These are phyloP conservation scores for Copromyces sp. DNA, from an alignment of 495 filamentous ascomycete genomes.

Conservation along the genomic window DNA sequence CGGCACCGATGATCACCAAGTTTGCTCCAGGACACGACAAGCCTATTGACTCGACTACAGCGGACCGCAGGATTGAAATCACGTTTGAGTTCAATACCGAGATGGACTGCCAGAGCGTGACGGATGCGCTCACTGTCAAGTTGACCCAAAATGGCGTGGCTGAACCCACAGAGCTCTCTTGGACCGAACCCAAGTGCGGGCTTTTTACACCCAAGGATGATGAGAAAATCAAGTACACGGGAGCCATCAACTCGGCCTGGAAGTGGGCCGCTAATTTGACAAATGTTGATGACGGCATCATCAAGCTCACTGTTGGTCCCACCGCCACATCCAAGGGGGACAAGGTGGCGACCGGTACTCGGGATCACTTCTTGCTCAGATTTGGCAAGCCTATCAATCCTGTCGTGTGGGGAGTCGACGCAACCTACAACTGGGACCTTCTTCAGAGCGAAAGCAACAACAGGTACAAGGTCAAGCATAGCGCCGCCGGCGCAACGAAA, in stretches of 20 bases:
- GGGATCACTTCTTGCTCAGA: conserved; percentile 44
- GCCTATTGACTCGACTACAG: conserved; percentile 43
- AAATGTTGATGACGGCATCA: conserved; percentile 56
- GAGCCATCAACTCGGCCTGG: conserved; percentile 47
- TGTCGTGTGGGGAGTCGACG: conserved; percentile 45
- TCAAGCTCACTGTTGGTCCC: conserved; percentile 51
- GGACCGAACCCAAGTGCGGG: conserved; percentile 31
- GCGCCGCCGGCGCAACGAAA: conserved; percentile 52
- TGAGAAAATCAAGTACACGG: conserved; percentile 15
- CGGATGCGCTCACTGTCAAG: conserved; percentile 30
- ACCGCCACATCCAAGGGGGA: conserved; percentile 27
- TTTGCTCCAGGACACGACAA: conserved; percentile 56
- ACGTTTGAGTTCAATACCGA: conserved; percentile 49
- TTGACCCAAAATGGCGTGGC: conserved; percentile 5
- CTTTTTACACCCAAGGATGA: neutral
- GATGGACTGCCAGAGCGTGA: conserved; percentile 54
- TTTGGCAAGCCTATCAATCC: conserved; percentile 41
- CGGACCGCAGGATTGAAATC: conserved; percentile 21
- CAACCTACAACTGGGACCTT: conserved; percentile 49
- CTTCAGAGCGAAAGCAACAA: conserved; percentile 28
- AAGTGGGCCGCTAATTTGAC: conserved; percentile 42
- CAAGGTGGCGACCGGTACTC: conserved; percentile 34
- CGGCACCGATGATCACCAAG: conserved; percentile 56
- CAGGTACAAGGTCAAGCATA: conserved; percentile 42
- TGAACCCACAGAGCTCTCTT: conserved; percentile 28